Percentiles rank a stretch among this genome's conserved stretches.
Conservation (phyloP, 768 basidiomycete genomes). For the Plicaturopsis crispa region DNA sequence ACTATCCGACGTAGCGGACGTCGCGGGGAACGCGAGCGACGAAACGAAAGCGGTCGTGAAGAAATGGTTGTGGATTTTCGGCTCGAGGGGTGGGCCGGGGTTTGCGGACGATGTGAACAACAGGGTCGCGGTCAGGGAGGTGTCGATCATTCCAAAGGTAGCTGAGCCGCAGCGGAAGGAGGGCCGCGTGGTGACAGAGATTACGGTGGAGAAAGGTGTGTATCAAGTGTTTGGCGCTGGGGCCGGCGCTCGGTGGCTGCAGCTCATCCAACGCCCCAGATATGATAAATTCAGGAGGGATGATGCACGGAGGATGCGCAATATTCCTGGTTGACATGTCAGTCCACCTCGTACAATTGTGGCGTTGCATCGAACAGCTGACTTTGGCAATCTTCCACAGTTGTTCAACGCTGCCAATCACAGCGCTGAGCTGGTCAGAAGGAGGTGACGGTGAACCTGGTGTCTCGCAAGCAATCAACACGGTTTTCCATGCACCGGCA, state of each 20-base stretch:
- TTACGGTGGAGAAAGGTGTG: constrained; percentile 38
- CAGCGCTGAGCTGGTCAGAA: constrained; percentile 23
- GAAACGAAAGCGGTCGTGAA: constrained; percentile 29
- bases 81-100: constrained; percentile 5
- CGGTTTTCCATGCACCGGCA: constrained; percentile 36
- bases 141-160: constrained; percentile 27
- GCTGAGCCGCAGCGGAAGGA: constrained; percentile 29
- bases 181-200: constrained; percentile 31
- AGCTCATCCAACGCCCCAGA: constrained; percentile 22
- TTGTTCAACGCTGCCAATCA: constrained; percentile 32
- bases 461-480: constrained; percentile 39
- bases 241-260: too few relatives aligned
- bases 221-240: constrained; percentile 2
- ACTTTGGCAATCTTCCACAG: constrained; percentile 16
- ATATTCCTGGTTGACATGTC: constrained; percentile 42
- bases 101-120: constrained; percentile 10
- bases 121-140: constrained; percentile 18
- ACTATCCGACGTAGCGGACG: too few relatives aligned
- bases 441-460: constrained; percentile 21
- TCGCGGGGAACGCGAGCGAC: constrained; percentile 27
- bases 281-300: constrained; percentile 31
- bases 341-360: constrained; percentile 9
- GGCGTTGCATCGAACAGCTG: background rate
- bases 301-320: constrained; percentile 33
- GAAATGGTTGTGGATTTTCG: constrained; percentile 29